Conservation (phyloP, 2,329 filamentous ascomycete species). For the Ilyonectria robusta region DNA sequence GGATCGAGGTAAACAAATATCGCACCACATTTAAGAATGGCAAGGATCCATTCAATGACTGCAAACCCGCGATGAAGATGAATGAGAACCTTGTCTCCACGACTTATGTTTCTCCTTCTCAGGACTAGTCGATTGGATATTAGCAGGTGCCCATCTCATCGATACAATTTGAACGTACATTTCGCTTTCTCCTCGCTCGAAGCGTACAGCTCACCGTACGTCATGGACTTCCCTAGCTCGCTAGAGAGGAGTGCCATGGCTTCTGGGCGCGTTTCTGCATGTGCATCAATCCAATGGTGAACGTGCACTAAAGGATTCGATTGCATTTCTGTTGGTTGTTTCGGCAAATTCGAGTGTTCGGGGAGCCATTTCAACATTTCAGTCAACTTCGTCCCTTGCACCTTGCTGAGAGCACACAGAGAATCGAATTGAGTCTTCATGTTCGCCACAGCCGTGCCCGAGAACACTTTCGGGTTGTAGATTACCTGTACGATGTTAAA, state of each 20-base stretch:
- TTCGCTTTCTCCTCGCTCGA: constrained; percentile 1
- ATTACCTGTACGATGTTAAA: background rate
- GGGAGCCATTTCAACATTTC: background rate
- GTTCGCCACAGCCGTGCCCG: background rate
- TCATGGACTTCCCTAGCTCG: constrained; percentile 3
- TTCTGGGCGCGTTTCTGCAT: background rate
- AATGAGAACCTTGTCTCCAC: constrained; percentile 1
- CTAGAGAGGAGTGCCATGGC: background rate
- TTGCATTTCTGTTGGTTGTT: background rate
- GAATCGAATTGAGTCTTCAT: background rate
- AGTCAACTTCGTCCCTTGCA: background rate
- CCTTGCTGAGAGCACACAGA: constrained; percentile 1
- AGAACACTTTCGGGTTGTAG: background rate
- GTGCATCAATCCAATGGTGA: constrained; percentile 9
- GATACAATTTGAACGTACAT: background rate
- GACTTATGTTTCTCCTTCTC: background rate
- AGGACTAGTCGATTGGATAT: background rate
- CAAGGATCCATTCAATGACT: background rate
- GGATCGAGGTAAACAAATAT: constrained; percentile 5
- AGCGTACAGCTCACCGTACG: background rate
- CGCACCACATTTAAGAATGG: constrained; percentile 2
- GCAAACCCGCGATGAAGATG: background rate
- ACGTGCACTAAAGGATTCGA: background rate
- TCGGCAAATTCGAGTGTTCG: background rate
- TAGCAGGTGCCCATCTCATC: background rate